These are phyloP conservation scores for Penicillium janthinellum DNA, from an alignment of 2,329 filamentous ascomycete genomes.

Conservation along the genomic window DNA sequence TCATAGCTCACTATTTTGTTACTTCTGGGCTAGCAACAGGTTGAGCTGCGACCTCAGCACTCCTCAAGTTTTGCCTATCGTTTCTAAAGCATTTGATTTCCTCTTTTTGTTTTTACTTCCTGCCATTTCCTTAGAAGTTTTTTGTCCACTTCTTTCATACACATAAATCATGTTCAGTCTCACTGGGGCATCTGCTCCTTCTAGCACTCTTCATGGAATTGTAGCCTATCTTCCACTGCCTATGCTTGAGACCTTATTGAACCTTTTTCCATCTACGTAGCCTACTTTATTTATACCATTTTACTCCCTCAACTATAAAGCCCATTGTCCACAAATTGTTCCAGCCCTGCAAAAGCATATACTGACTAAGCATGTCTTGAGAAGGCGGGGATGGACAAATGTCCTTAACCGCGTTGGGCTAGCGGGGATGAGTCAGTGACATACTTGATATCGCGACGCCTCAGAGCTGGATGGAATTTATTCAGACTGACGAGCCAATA, in stretches of 20 bases:
- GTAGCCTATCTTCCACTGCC: too few relatives aligned
- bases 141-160: too few relatives aligned
- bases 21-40: not conserved
- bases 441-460: not conserved
- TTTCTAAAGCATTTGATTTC: not conserved
- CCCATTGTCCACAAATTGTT: too few relatives aligned
- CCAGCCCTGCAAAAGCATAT: not conserved
- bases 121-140: not conserved
- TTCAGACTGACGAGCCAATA: not conserved
- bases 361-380: not conserved
- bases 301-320: too few relatives aligned
- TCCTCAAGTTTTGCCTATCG: not conserved
- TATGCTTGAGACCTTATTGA: too few relatives aligned
- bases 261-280: too few relatives aligned
- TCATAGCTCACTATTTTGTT: not conserved
- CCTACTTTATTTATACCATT: too few relatives aligned
- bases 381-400: not conserved
- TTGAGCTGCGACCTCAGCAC: not conserved
- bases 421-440: slow-evolving; percentile 2
- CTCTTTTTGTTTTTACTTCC: not conserved
- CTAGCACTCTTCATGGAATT: too few relatives aligned
- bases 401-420: not conserved
- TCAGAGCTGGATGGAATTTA: not conserved
- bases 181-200: too few relatives aligned
- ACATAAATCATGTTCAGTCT: too few relatives aligned